These are phyloP conservation scores for Trypanosoma scelopori DNA, from an alignment of 208 protist species.

Conservation along the genomic window DNA sequence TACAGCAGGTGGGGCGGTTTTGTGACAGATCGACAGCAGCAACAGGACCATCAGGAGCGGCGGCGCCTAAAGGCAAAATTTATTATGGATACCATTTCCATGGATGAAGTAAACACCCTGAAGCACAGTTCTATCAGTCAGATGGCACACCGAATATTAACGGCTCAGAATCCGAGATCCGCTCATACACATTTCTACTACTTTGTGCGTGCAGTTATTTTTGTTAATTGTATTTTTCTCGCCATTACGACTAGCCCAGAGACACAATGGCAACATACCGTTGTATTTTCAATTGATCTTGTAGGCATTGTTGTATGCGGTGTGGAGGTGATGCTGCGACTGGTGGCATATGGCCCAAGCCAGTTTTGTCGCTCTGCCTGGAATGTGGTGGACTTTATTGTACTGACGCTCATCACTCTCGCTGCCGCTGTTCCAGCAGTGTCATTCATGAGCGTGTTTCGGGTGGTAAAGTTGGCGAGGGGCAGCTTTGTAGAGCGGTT, in stretches of 20 bases:
- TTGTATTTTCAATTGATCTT: slow-evolving; percentile 37
- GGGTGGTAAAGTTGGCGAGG: slow-evolving; percentile 43
- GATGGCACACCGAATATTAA: slow-evolving; percentile 5
- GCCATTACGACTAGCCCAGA: slow-evolving; percentile 26
- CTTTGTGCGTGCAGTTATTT: slow-evolving; percentile 25
- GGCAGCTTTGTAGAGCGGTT: slow-evolving; percentile 25
- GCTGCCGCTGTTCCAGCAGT: slow-evolving; percentile 23
- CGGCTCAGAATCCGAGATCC: slow-evolving; percentile 8
- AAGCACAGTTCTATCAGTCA: slow-evolving; percentile 1
- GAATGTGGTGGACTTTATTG: slow-evolving; percentile 37
- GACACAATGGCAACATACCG: slow-evolving; percentile 20
- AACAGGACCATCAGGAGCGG: neutral
- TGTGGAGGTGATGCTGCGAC: slow-evolving; percentile 33
- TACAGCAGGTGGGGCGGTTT: slow-evolving; percentile 16
- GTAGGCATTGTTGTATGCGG: slow-evolving; percentile 31
- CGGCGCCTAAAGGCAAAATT: slow-evolving; percentile 16
- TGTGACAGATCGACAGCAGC: slow-evolving; percentile 1
- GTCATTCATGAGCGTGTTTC: slow-evolving; percentile 35
- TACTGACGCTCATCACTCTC: slow-evolving; percentile 37
- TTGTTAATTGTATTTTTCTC: slow-evolving; percentile 40
- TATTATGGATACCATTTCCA: slow-evolving; percentile 4
- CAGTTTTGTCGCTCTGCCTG: slow-evolving; percentile 19
- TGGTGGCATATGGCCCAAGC: slow-evolving; percentile 39
- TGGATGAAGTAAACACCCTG: neutral
- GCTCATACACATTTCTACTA: slow-evolving; percentile 9